Conservation (phyloP, 352 stramenopile species). For the Phytophthora cactorum region DNA sequence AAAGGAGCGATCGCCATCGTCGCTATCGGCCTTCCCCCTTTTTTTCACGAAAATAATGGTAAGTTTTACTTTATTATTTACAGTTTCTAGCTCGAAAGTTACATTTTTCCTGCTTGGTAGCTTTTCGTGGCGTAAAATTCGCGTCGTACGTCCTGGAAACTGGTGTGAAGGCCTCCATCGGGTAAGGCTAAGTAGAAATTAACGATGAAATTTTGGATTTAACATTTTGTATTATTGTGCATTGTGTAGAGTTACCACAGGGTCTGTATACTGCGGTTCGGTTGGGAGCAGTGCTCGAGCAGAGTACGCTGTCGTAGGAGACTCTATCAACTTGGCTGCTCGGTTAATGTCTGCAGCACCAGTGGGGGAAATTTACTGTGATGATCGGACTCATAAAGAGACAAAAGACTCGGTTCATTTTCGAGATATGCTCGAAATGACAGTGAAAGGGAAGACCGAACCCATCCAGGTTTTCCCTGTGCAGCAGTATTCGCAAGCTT, state of each 20-base stretch:
- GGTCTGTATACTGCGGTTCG: conserved; percentile 76
- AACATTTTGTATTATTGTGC: no score
- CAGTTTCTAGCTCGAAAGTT: no score
- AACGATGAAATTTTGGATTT: no score
- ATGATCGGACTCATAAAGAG: conserved; percentile 67
- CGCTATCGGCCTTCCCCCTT: conserved; percentile 75
- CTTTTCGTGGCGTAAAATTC: conserved; percentile 60
- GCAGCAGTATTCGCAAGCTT: conserved; percentile 19
- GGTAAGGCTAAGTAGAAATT: conserved; percentile 34
- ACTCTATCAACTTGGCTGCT: conserved; percentile 85
- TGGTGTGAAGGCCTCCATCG: conserved; percentile 67
- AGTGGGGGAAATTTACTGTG: conserved; percentile 74
- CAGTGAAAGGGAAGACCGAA: conserved; percentile 67
- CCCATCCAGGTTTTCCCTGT: conserved; percentile 60
- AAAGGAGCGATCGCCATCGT: conserved; percentile 85
- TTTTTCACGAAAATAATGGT: conserved; percentile 90
- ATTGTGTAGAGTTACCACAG: conserved; percentile 61
- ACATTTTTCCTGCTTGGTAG: background rate
- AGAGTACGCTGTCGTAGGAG: conserved; percentile 85
- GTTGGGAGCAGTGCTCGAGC: conserved; percentile 71
- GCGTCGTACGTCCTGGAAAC: conserved; percentile 71
- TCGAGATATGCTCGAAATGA: conserved; percentile 46
- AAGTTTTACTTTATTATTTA: background rate
- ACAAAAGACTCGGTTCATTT: conserved; percentile 68
- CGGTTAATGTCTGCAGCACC: conserved; percentile 74